These are phyloP conservation scores for Jamesozyma piceae DNA, from an alignment of 805 yeast genomes.

Conservation along the genomic window DNA sequence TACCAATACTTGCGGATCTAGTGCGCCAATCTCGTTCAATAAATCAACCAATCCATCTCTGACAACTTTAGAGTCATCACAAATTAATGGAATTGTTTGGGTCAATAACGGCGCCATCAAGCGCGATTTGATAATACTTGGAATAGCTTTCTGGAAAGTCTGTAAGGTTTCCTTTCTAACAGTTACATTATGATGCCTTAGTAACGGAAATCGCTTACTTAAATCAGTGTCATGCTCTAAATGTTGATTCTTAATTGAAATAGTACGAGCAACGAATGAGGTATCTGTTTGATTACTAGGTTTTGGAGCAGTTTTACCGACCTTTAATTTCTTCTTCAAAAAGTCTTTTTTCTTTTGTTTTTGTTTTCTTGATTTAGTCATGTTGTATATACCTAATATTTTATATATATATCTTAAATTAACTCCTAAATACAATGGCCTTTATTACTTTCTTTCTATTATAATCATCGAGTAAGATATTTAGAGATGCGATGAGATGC, in stretches of 20 bases:
- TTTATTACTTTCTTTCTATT: no score
- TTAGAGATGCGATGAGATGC: not conserved
- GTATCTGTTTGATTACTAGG: slow-evolving; percentile 78
- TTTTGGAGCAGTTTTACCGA: slow-evolving; percentile 71
- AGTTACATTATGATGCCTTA: slow-evolving; percentile 62
- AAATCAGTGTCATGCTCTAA: slow-evolving; percentile 37
- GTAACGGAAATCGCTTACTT: slow-evolving; percentile 52
- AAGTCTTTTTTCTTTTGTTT: slow-evolving; percentile 39
- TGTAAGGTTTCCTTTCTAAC: slow-evolving; percentile 65
- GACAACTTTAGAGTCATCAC: slow-evolving; percentile 58
- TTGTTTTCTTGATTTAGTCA: slow-evolving; percentile 31
- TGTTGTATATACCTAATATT: slow-evolving; percentile 3
- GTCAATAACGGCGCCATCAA: slow-evolving; percentile 26
- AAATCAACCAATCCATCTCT: slow-evolving; percentile 46
- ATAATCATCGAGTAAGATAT: not conserved
- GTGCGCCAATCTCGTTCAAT: slow-evolving; percentile 38
- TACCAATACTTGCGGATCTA: slow-evolving; percentile 47
- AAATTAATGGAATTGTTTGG: slow-evolving; percentile 26
- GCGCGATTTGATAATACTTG: slow-evolving; percentile 31
- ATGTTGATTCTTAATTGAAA: slow-evolving; percentile 27
- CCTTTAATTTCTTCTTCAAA: slow-evolving; percentile 63
- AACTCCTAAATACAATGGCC: no score
- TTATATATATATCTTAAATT: no score
- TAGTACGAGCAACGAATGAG: slow-evolving; percentile 60
- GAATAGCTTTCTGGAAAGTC: slow-evolving; percentile 43